Percentiles rank a stretch among this genome's conserved stretches.
phyloP scores from a whole-genome alignment of 2,329 filamentous ascomycete species.

The Colletotrichum sp. region DNA sequence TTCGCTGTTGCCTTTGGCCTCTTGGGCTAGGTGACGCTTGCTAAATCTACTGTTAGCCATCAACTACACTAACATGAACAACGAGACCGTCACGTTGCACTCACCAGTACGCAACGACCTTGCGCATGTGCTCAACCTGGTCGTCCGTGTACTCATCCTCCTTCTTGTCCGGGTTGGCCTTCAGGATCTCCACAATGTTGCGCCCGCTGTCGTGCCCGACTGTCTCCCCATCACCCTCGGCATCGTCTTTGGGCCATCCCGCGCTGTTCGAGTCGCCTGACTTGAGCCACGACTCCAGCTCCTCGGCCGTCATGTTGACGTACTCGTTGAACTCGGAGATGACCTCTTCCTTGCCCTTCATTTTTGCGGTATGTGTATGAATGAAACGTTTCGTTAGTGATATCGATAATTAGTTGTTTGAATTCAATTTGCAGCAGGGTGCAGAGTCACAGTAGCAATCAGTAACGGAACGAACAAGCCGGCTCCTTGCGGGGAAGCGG shows the following conservation, averaged over 20 bases:
- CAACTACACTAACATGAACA: neutral
- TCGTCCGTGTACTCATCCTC: constrained; percentile 61
- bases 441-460: neutral
- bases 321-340: constrained; percentile 67
- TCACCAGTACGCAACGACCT: constrained; percentile 66
- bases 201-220: constrained; percentile 69
- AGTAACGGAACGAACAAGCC: neutral
- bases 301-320: constrained; percentile 68
- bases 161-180: constrained; percentile 64
- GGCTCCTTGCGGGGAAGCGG: neutral
- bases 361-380: neutral
- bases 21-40: constrained; percentile 71
- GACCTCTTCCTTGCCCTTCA: constrained; percentile 33
- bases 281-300: constrained; percentile 67
- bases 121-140: constrained; percentile 63
- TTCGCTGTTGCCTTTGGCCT: constrained; percentile 61
- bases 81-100: neutral
- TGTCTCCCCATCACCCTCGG: constrained; percentile 61
- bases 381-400: neutral
- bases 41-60: constrained; percentile 22
- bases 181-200: constrained; percentile 67
- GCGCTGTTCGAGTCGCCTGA: constrained; percentile 61
- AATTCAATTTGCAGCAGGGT: neutral
- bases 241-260: constrained; percentile 65
- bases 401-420: neutral